Conservation (phyloP, 495 filamentous ascomycete species). For the Daldinia vernicosa region DNA sequence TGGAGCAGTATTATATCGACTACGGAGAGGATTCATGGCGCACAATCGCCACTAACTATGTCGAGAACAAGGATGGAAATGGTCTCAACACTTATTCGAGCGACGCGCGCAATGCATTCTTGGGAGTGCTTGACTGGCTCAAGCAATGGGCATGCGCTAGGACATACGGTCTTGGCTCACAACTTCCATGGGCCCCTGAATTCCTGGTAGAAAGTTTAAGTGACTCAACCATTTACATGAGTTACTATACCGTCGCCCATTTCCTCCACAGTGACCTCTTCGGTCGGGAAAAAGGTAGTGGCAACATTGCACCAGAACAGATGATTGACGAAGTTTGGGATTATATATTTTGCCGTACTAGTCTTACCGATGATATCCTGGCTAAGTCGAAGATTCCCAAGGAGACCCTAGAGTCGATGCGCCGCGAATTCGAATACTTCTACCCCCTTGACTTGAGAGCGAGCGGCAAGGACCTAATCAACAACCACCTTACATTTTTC, state of each 20-base stretch:
- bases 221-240: conserved; percentile 94
- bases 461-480: conserved; percentile 87
- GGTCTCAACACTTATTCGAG: conserved; percentile 79
- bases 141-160: conserved; percentile 95
- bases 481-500: conserved; percentile 92
- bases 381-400: conserved; percentile 72
- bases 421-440: conserved; percentile 94
- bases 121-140: conserved; percentile 87
- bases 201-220: conserved; percentile 92
- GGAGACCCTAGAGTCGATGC: conserved; percentile 76
- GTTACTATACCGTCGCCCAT: conserved; percentile 95
- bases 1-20: conserved; percentile 97
- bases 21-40: conserved; percentile 67
- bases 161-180: conserved; percentile 91
- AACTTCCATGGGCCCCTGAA: conserved; percentile 92
- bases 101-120: conserved; percentile 85
- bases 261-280: conserved; percentile 81
- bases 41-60: conserved; percentile 72
- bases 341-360: conserved; percentile 76
- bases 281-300: conserved; percentile 72
- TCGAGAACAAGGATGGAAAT: conserved; percentile 67
- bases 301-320: conserved; percentile 76
- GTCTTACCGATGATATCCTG: conserved; percentile 69
- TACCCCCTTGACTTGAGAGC: conserved; percentile 90
- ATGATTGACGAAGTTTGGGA: conserved; percentile 98